Evolutionary conservation across 2,329 filamentous ascomycete genomes (phyloP).

Genomic region (Cadophora sp.): DNA sequence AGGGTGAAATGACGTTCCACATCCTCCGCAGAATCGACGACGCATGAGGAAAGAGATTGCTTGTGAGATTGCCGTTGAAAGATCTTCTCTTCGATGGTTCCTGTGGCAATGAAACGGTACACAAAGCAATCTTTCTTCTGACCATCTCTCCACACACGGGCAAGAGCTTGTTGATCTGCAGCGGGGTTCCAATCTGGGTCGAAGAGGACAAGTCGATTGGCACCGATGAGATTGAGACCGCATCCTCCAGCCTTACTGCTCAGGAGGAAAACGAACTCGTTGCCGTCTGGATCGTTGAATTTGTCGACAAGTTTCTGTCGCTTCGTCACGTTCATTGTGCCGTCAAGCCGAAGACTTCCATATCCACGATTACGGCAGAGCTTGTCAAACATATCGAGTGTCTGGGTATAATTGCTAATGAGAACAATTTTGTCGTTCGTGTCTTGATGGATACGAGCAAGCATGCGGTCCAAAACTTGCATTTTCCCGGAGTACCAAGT

Average conservation of each 20-base stretch:
- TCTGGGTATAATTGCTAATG: conserved; percentile 98
- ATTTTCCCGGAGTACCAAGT: conserved; percentile 98
- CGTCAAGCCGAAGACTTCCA: conserved; percentile 87
- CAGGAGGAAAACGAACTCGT: conserved; percentile 93
- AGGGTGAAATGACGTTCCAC: conserved; percentile 96
- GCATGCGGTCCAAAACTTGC: conserved; percentile 97
- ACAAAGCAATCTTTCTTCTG: conserved; percentile 99
- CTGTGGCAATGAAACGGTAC: conserved; percentile 98
- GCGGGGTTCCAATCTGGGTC: conserved; percentile 99
- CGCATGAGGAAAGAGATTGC: conserved; percentile 93
- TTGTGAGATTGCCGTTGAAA: conserved; percentile 99
- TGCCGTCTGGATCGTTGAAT: conserved; percentile 91
- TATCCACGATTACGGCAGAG: conserved; percentile 87
- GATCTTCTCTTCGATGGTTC: conserved; percentile 98
- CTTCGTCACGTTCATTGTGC: conserved; percentile 98
- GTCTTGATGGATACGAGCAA: conserved; percentile 91
- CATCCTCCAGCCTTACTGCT: conserved; percentile 97
- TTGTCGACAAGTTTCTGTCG: conserved; percentile 96
- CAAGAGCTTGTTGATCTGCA: conserved; percentile 94
- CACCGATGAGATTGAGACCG: conserved; percentile 93
- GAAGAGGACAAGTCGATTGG: conserved; percentile 93
- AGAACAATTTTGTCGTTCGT: conserved; percentile 99
- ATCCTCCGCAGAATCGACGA: conserved; percentile 95
- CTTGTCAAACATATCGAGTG: conserved; percentile 90
- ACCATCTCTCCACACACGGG: conserved; percentile 97